Base-by-base conservation (phyloP, 768 basidiomycete species). In the Leccinum longicurvipes region DNA sequence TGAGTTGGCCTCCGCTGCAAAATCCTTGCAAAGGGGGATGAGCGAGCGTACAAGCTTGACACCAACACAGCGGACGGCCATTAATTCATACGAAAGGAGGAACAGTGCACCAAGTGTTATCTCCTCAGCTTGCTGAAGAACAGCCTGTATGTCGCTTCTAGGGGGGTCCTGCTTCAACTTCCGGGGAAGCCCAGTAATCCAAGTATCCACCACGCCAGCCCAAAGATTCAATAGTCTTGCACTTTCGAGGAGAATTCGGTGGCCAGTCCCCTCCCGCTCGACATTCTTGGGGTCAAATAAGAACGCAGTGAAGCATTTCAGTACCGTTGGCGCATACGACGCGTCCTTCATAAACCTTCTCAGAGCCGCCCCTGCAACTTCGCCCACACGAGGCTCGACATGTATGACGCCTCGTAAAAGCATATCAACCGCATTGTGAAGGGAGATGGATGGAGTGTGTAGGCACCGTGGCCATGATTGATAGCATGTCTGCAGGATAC, bases 391-490 rank as follows among this genome's bases (percentile, higher is more conserved):
- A 2, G 91, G 89, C 59, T 97, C 92, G 28, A 93, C 84, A 60
- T 96, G 94, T 24, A 91, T 78, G n/a, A 91, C 81, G 2, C 89
- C 90, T 31, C 84, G 82, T 46, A 94, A 76, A 24, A 95, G 80
- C 77, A 92, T 84, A 60, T 92, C 87, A 50, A 92, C 77, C 0
- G 85, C 82, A 42, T 87, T 86, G 11, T 77, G 67, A 47, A 87
- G 68, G 42, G 82, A 63, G 29, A 82, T 70, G 4, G 74, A 74
- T 4, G 79, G 75, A 3, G 79, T 71, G 64, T 86, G 82, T 42
- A 93, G 76, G 63, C 84, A 89, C 3, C 93, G 83, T 0, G 94
- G 94, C 84, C 93, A 89, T 6, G 89, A 82, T 57, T 88, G 86
- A 69, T 93, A 89, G 65, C 87, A 84, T 0, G 86, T 82, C 60